Evolutionary conservation across 306 rosid species (phyloP), one percentile per base, ranked within the genome.

Genomic region (Spatholobus suberectus): DNA sequence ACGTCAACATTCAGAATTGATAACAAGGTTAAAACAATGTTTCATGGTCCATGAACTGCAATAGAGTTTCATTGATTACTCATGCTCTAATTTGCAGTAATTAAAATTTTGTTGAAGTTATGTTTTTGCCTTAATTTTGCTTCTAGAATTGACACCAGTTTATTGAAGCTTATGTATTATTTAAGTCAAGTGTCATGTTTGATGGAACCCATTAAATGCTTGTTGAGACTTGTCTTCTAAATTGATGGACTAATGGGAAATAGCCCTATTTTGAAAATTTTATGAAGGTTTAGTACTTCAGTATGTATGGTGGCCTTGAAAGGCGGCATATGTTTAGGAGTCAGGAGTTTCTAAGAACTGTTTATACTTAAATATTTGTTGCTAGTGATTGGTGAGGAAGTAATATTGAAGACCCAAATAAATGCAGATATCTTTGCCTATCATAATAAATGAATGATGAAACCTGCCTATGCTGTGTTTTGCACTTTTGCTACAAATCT

Each of bases 111-210:
- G 18, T 41, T 47, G 12, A 35, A 13, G 55, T 63, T 73, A 49
- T 40, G 6, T 38, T 23, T 37, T 49, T 49, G 51, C 35, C 35
- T 43, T 47, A 7, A 15, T 59, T 34, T 32, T 63, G 44, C 32
- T 69, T 69, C 46, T 34, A 8, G 67, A 66, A 40, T 12, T 38
- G 41, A 66, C 32, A 8, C 17, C n/a, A 34, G 71, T 80, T 70
- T 37, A 43, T 77, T 70, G 58, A 29, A 79, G 77, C 54, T 38
- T 20, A 69, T 55, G 27, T 15, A 11, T 55, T 26, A 40, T 66
- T 76, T 43, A 34, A 62, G 29, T 29, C 29, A 62, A 62, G 2
- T 44, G 51, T 29, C 23, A 7, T 55, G 35, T 63, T 77, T 63
- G 29, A 46, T 44, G 73, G 44, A 15, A 44, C 49, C 29, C 6